Conservation (phyloP, 768 basidiomycete genomes). For the Lactifluus pinguis region DNA sequence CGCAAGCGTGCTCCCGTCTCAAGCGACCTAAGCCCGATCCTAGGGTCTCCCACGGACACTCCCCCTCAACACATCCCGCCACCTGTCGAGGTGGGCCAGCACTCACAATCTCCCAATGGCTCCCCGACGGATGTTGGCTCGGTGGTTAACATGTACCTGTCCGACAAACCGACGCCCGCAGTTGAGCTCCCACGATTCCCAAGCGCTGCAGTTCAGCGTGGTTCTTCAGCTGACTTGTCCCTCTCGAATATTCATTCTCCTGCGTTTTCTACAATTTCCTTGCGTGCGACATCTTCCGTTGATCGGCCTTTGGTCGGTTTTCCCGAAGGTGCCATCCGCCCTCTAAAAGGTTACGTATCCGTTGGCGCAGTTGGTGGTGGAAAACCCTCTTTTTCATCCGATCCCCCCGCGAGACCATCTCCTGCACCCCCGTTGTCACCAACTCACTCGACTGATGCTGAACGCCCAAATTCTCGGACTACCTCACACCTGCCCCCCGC, state of each 20-base stretch:
- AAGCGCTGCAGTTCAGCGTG: slow-evolving; percentile 9
- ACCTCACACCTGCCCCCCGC: background rate
- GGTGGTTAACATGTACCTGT: slow-evolving; percentile 25
- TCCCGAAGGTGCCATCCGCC: background rate
- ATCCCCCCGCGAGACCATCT: background rate
- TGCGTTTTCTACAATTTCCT: background rate
- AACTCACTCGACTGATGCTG: slow-evolving; percentile 1
- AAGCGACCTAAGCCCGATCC: background rate
- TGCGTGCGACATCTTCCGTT: background rate
- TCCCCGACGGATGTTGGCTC: slow-evolving; percentile 18
- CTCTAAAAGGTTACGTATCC: background rate
- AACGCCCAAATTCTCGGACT: slow-evolving; percentile 3
- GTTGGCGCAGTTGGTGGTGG: slow-evolving; percentile 7
- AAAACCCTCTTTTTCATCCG: background rate
- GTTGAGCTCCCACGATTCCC: slow-evolving; percentile 17
- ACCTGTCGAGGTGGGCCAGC: slow-evolving; percentile 1
- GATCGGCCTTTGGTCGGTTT: background rate
- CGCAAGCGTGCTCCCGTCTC: slow-evolving; percentile 4
- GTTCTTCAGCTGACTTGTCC: no score
- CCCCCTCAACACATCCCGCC: background rate
- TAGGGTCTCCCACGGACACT: background rate
- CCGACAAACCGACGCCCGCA: slow-evolving; percentile 10
- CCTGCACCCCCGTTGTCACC: background rate
- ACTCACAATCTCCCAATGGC: background rate
- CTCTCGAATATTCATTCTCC: background rate